Base-by-base conservation (phyloP, 75 land plant species). In the Adiantum capillusveneris region DNA sequence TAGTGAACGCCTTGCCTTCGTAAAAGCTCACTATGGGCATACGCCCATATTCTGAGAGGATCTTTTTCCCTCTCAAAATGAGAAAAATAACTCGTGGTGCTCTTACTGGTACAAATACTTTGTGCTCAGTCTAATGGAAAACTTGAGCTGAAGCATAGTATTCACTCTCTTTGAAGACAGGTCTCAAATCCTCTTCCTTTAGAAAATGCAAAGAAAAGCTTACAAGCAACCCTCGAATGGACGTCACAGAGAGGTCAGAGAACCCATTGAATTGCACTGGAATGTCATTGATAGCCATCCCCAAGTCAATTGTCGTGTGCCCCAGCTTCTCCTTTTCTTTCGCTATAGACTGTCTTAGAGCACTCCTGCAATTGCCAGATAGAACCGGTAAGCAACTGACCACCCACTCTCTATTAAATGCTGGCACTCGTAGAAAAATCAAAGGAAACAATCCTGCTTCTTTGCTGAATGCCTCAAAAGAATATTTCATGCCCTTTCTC, bases 151-250 rank as follows among this genome's bases (percentile, higher is more conserved):
- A 79, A 12, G 90, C 90, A 67, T 94, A 90, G 64, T 70, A 94
- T 71, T 94, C 99, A 65, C 91, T 90, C 72, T 94, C 96, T 39
- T 86, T 90, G 80, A 90, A 89, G n/a, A 86, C 91, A 0, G 99
- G 99, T 69, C 99, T 76, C 58, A 94, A 55, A 73, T 94, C 96
- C 60, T 94, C 99, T 53, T 94, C 67, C 65, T 76, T 30, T 44
- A 27, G 30, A 61, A 94, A 94, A 30, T 80, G 75, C 51, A 90
- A 64, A 1, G 99, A 96, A 55, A 81, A 86, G 19, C 73, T 77
- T 44, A 94, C 99, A 29, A 94, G 78, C 78, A 83, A 12, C 91
- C 99, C 29, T 57, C 68, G 42, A 84, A 68, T 16, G 69, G 54
- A 54, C 67, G 59, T 31, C 56, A 56, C 60, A 84, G 57, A 70